phyloP scores from a whole-genome alignment of 78 protist species.

The Dictyostelium intermedium region DNA sequence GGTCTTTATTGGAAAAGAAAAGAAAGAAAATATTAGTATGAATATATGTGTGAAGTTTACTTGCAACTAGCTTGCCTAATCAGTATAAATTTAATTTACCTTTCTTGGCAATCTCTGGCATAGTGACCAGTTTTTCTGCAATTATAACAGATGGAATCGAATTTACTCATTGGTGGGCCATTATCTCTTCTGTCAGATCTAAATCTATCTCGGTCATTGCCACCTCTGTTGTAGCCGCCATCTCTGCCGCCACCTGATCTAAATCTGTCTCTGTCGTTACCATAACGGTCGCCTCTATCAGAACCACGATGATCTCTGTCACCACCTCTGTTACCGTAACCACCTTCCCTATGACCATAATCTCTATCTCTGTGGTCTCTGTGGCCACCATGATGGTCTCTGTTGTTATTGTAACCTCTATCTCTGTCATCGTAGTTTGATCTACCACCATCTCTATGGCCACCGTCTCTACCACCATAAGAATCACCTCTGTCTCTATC shows the following conservation, averaged over 20 bases:
- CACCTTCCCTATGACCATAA: neutral
- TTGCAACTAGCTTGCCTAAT: neutral
- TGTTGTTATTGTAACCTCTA: neutral
- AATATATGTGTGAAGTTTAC: too few species aligned
- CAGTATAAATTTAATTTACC: neutral
- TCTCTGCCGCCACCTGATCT: neutral
- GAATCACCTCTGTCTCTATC: neutral
- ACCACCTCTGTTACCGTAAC: neutral
- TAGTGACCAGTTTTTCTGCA: conserved; percentile 58
- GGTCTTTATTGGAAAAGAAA: neutral
- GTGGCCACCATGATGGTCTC: neutral
- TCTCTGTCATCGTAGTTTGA: neutral
- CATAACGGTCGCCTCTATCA: neutral
- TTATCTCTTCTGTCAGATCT: neutral
- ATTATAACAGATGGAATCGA: conserved; percentile 35
- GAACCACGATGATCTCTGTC: neutral
- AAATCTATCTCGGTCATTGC: neutral
- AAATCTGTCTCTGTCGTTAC: neutral
- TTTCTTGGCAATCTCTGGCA: conserved; percentile 68
- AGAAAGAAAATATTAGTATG: neutral
- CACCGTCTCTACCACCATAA: neutral
- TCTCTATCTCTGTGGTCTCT: conserved; percentile 7
- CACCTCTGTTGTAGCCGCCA: conserved; percentile 2
- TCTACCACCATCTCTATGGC: neutral
- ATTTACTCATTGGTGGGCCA: neutral